phyloP scores from a whole-genome alignment of 2,329 filamentous ascomycete species.

The Aspergillus tubingensis region DNA sequence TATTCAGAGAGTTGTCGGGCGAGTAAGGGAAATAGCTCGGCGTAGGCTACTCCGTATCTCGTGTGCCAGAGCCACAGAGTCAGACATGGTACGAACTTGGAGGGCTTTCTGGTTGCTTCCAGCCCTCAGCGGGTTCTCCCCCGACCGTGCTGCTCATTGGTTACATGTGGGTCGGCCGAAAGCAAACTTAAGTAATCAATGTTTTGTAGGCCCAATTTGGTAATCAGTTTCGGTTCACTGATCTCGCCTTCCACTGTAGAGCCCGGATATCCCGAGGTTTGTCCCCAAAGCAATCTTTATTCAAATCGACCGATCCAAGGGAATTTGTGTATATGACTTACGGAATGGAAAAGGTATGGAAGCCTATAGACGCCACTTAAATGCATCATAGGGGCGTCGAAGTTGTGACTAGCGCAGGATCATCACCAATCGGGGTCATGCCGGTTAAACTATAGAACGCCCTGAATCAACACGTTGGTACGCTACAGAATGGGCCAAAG shows the following conservation, averaged over 20 bases:
- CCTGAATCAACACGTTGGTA: neutral
- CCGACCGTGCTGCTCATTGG: neutral
- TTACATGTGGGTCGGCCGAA: neutral
- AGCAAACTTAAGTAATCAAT: neutral
- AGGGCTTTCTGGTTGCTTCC: constrained; percentile 16
- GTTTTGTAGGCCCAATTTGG: neutral
- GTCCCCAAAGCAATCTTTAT: neutral
- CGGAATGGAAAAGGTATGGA: no score
- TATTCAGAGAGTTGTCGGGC: no score
- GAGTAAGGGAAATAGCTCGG: no score
- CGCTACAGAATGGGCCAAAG: neutral
- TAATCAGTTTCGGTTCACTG: neutral
- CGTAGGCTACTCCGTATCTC: neutral
- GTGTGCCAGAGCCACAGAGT: neutral
- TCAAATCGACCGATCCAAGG: neutral
- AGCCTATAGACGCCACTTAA: neutral
- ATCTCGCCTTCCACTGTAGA: neutral
- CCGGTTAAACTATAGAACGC: neutral
- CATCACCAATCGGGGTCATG: neutral
- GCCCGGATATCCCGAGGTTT: neutral
- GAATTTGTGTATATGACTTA: neutral
- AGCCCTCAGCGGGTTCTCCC: neutral
- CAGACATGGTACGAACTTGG: no score
- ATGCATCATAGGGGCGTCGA: neutral
- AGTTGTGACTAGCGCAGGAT: neutral